Conservation (phyloP, 2,329 filamentous ascomycete species). For the Byssoonygena ceratinophila region DNA sequence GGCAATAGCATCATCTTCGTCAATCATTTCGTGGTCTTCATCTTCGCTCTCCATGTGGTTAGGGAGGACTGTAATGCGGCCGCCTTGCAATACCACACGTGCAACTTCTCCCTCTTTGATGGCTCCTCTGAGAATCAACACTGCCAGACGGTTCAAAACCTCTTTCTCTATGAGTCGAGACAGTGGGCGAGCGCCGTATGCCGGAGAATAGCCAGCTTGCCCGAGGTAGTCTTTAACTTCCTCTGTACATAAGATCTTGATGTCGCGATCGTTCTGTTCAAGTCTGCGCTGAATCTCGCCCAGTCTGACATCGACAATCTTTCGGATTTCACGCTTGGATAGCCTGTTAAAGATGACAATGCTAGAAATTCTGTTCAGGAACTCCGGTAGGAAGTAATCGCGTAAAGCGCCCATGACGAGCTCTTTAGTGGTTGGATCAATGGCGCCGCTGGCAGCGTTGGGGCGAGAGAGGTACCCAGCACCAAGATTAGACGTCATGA, state of each 20-base stretch:
- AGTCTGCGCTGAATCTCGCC: slow-evolving; percentile 84
- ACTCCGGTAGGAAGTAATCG: slow-evolving; percentile 95
- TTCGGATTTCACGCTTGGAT: slow-evolving; percentile 77
- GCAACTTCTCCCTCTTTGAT: slow-evolving; percentile 80
- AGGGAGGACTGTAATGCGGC: slow-evolving; percentile 67
- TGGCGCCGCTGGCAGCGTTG: slow-evolving; percentile 65
- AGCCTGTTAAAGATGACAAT: slow-evolving; percentile 98
- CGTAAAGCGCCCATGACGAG: slow-evolving; percentile 83
- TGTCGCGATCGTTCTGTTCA: slow-evolving; percentile 71
- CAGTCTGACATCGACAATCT: slow-evolving; percentile 86
- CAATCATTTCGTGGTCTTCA: slow-evolving; percentile 60
- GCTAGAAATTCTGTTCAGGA: slow-evolving; percentile 94
- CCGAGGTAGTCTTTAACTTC: slow-evolving; percentile 91
- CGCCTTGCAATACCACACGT: slow-evolving; percentile 64
- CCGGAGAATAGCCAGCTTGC: slow-evolving; percentile 82
- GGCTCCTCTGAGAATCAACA: slow-evolving; percentile 75
- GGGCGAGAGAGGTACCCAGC: slow-evolving; percentile 84
- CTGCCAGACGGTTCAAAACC: slow-evolving; percentile 83
- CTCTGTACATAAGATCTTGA: slow-evolving; percentile 68
- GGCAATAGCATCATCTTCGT: slow-evolving; percentile 58
- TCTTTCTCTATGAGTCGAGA: slow-evolving; percentile 91
- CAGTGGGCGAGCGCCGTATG: slow-evolving; percentile 84
- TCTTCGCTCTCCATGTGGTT: slow-evolving; percentile 63
- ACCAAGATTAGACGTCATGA: slow-evolving; percentile 97
- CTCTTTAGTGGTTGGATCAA: slow-evolving; percentile 75